Conservation (phyloP, 2,329 filamentous ascomycete species). For the Sordariomycetes sp. region DNA sequence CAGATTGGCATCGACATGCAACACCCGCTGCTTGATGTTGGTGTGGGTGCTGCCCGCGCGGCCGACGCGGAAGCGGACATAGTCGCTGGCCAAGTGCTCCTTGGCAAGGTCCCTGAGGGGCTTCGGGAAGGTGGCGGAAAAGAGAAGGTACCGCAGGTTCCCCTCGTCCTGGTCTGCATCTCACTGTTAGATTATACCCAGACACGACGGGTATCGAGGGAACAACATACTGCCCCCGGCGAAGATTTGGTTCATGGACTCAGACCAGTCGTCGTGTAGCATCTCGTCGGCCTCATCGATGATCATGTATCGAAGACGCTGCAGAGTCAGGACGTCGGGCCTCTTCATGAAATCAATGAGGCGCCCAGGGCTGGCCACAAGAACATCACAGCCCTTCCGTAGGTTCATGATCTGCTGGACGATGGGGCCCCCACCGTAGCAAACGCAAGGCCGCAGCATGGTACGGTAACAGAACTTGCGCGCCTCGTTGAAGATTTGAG, state of each 20-base stretch:
- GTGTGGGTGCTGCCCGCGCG: constrained; percentile 72
- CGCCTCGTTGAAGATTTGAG: constrained; percentile 91
- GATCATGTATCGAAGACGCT: constrained; percentile 68
- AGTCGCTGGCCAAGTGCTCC: constrained; percentile 61
- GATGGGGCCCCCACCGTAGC: constrained; percentile 76
- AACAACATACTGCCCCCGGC: constrained; percentile 62
- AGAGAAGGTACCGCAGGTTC: constrained; percentile 64
- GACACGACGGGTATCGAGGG: neutral
- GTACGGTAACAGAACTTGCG: constrained; percentile 89
- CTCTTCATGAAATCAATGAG: constrained; percentile 74
- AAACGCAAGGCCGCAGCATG: constrained; percentile 84
- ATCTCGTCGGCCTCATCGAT: constrained; percentile 96
- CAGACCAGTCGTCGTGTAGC: constrained; percentile 68
- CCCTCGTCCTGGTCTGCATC: constrained; percentile 62
- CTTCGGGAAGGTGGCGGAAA: constrained; percentile 90
- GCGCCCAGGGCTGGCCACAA: constrained; percentile 82
- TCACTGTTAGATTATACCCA: neutral
- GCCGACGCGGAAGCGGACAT: constrained; percentile 76
- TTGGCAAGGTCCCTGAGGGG: constrained; percentile 65
- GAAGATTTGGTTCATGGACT: constrained; percentile 66
- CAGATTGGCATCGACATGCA: constrained; percentile 51
- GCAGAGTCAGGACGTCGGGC: constrained; percentile 56
- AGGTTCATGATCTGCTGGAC: constrained; percentile 62
- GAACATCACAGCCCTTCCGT: constrained; percentile 74
- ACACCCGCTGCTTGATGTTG: constrained; percentile 72